Evolutionary conservation across 345 rosid species (phyloP), one percentile per base, ranked within the genome.

Genomic region (Arabis hirsuta): DNA sequence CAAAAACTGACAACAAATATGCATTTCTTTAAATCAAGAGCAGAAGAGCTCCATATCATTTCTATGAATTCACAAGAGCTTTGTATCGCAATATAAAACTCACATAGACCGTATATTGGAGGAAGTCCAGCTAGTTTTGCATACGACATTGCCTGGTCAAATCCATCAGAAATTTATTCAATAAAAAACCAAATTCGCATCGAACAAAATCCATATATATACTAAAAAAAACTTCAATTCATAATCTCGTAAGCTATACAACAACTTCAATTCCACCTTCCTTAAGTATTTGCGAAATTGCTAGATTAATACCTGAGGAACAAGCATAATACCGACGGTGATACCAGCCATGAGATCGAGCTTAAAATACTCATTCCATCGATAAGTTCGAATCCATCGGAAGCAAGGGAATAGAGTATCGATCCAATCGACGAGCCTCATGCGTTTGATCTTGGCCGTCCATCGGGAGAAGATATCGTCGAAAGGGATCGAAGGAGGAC

Each of bases 41-140:
- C 14, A 26, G n/a, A 3, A 71, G 22, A 39, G 11, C 47, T 58
- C 10, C 19, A 14, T 67, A 52, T 29, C 31, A 69, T 2, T 19
- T 6, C 19, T 2, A 55, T 44, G 14, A 29, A 34, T 34, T 34
- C 56, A 48, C 46, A 39, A 32, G 73, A 66, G 44, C 32, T 55
- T 38, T 56, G 62, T 64, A 42, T 69, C 45, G 41, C 12, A 12
- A 62, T 52, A 54, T 29, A 26, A 26, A 44, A 86, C 99, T 90
- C 88, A 92, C 99, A 95, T 46, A 95, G 77, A 24, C 99, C 99
- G 62, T 90, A 95, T 20, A 95, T 95, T 14, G 99, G 82, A 47
- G 84, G 83, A 79, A 95, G 92, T 71, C 99, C 98, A 52, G 99
- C 99, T 69, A 95, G 86, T 68, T 92, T 95, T 55, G 99, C 98